phyloP scores from a whole-genome alignment of 2,329 filamentous ascomycete species.

The Aspergillus fructus region DNA sequence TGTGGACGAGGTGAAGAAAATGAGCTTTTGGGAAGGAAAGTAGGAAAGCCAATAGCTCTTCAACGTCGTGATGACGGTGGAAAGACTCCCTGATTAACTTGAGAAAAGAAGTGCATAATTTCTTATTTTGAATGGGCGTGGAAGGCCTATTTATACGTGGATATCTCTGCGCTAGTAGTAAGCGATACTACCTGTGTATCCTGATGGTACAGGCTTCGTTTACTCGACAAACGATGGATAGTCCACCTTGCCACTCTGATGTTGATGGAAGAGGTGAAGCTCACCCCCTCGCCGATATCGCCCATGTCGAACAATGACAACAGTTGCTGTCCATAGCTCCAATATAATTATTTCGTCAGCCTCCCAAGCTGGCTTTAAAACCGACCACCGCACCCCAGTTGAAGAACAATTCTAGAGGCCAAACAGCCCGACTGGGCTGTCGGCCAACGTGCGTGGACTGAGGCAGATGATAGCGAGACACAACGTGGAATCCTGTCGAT shows the following conservation, averaged over 20 bases:
- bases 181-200: too few species aligned
- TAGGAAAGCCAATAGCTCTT: neutral
- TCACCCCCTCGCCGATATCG: neutral
- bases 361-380: neutral
- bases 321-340: neutral
- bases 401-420: neutral
- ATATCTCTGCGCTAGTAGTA: too few species aligned
- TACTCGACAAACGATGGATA: too few species aligned
- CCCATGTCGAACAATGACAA: neutral
- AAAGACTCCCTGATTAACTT: too few species aligned
- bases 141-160: too few species aligned
- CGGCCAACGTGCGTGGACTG: neutral
- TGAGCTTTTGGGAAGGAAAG: conserved; percentile 30
- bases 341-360: neutral
- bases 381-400: neutral
- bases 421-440: neutral
- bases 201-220: too few species aligned
- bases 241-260: neutral
- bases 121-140: too few species aligned
- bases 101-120: too few species aligned
- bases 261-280: neutral
- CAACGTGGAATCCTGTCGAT: neutral
- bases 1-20: conserved; percentile 35
- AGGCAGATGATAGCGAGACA: neutral
- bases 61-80: too few species aligned